Percentiles rank a stretch among this genome's conserved stretches.
phyloP scores from a whole-genome alignment of 106 monocot genomes.

The Alisma plantagoaquatica region DNA sequence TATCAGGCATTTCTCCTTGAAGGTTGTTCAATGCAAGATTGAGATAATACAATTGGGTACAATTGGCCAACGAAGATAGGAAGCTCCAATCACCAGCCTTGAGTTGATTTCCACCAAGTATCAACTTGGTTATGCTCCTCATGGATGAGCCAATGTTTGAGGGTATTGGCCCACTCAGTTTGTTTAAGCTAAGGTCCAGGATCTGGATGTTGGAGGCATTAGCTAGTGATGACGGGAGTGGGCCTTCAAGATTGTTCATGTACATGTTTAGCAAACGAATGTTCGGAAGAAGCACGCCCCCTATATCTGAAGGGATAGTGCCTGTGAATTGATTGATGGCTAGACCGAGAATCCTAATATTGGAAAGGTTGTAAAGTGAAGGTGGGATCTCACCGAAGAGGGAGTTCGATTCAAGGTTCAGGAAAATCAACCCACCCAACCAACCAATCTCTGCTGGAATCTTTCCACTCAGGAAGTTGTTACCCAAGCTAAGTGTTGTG shows the following conservation, averaged over 20 bases:
- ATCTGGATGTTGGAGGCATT: neutral
- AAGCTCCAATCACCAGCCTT: slow-evolving; percentile 22
- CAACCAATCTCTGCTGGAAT: slow-evolving; percentile 1
- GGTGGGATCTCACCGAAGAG: slow-evolving; percentile 19
- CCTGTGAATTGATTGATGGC: neutral
- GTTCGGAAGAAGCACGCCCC: neutral
- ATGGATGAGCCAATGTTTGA: slow-evolving; percentile 6
- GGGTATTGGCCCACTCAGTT: neutral
- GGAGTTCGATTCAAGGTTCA: slow-evolving; percentile 15
- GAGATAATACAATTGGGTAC: slow-evolving; percentile 1
- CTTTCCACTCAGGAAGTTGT: slow-evolving; percentile 4
- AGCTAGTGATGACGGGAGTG: neutral
- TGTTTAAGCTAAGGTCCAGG: neutral
- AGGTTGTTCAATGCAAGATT: neutral
- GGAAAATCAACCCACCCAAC: neutral
- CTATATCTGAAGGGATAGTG: neutral
- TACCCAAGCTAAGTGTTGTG: neutral
- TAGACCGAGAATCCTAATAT: neutral
- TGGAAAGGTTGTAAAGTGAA: slow-evolving; percentile 1
- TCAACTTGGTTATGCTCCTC: neutral
- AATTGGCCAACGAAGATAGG: slow-evolving; percentile 15
- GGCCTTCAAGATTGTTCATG: neutral
- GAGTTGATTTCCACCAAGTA: slow-evolving; percentile 12
- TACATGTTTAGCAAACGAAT: slow-evolving; percentile 4
- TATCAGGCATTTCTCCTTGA: neutral